phyloP scores from a whole-genome alignment of 768 basidiomycete species.

The Serendipita sp. region DNA sequence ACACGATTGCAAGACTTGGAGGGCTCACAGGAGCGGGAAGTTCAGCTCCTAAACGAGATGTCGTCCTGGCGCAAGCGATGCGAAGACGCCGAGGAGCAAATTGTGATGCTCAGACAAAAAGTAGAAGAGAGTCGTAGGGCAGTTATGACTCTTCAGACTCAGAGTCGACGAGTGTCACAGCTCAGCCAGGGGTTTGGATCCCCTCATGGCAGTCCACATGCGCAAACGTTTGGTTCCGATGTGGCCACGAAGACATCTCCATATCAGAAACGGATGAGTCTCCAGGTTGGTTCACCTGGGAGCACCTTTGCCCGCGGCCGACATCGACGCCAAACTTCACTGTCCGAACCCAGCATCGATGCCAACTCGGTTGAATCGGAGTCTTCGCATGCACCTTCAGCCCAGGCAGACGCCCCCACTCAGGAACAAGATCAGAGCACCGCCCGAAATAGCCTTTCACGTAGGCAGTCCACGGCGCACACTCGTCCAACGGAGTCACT shows the following conservation, averaged over 20 bases:
- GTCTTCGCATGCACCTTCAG: background rate
- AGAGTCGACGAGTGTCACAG: slow-evolving; percentile 24
- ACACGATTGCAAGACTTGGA: slow-evolving; percentile 40
- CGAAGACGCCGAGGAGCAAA: slow-evolving; percentile 63
- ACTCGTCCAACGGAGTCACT: slow-evolving; percentile 11
- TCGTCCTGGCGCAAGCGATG: slow-evolving; percentile 17
- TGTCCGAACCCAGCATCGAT: background rate
- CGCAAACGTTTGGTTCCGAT: background rate
- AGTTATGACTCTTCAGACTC: slow-evolving; percentile 69
- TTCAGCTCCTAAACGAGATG: slow-evolving; percentile 14
- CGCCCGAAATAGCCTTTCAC: background rate
- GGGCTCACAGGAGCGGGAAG: slow-evolving; percentile 20
- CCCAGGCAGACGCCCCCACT: background rate
- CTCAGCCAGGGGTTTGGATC: background rate
- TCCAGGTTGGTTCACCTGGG: background rate
- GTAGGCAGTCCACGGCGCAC: slow-evolving; percentile 31
- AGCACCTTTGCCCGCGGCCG: background rate
- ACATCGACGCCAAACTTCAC: background rate
- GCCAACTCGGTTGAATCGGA: background rate
- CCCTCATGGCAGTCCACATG: background rate
- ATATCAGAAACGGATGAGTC: background rate
- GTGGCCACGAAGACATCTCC: background rate
- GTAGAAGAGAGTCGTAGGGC: slow-evolving; percentile 74
- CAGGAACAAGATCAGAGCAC: background rate
- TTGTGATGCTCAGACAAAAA: slow-evolving; percentile 57